Evolutionary conservation across 257 asterid genomes (phyloP).

Genomic region (Cruciata laevipes): DNA sequence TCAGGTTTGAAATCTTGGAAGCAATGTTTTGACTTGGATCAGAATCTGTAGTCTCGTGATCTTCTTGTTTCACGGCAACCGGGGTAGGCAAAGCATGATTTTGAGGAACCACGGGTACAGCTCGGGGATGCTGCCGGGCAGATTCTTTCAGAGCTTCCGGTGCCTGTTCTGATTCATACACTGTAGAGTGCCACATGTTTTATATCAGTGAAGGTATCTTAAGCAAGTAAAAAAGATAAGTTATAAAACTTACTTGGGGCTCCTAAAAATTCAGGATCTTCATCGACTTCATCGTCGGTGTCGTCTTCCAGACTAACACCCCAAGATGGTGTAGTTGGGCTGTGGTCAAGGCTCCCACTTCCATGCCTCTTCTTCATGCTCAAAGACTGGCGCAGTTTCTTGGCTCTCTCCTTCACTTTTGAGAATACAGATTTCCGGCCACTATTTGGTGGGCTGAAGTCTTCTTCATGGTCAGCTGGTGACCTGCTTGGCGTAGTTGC

Average conservation of each 20-base stretch:
- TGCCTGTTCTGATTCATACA: conserved; percentile 89
- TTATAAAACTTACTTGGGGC: conserved; percentile 67
- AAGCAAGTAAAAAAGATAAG: background rate
- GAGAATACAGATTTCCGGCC: conserved; percentile 60
- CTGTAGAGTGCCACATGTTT: conserved; percentile 24
- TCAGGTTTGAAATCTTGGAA: conserved; percentile 39
- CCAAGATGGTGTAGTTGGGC: conserved; percentile 30
- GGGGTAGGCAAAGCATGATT: conserved; percentile 41
- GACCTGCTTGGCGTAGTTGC: conserved; percentile 26
- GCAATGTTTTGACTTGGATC: conserved; percentile 53
- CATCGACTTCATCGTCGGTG: conserved; percentile 36
- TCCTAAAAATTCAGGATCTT: conserved; percentile 86
- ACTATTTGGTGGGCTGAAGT: conserved; percentile 18
- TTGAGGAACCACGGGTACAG: conserved; percentile 66
- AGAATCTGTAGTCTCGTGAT: conserved; percentile 29
- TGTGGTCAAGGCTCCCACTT: conserved; percentile 23
- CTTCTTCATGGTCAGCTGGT: conserved; percentile 46
- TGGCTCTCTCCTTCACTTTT: conserved; percentile 80
- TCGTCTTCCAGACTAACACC: conserved; percentile 44
- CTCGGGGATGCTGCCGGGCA: conserved; percentile 84
- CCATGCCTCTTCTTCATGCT: conserved; percentile 47
- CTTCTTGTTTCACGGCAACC: conserved; percentile 16
- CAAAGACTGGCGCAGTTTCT: conserved; percentile 51
- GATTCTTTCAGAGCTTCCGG: conserved; percentile 58
- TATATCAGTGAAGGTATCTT: background rate